These are phyloP conservation scores for Wilhelminamyces savonicus DNA, from an alignment of 805 yeast genomes.

Conservation along the genomic window DNA sequence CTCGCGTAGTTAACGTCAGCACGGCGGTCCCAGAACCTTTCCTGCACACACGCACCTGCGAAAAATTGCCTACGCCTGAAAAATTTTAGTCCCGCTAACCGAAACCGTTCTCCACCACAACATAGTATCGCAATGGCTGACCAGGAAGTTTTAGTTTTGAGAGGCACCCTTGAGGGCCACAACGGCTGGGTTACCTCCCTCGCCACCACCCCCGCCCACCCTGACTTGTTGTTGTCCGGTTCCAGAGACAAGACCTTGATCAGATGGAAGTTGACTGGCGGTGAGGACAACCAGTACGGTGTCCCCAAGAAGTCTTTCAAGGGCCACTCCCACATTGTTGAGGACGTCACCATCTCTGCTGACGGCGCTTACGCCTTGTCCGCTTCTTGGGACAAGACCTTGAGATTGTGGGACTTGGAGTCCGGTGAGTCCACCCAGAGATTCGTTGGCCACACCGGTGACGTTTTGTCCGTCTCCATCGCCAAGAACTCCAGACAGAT, in stretches of 20 bases:
- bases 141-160: conserved; percentile 96
- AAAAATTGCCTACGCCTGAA: conserved; percentile 2
- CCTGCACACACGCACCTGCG: not conserved
- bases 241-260: conserved; percentile 98
- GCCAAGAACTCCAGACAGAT: conserved; percentile 95
- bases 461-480: conserved; percentile 95
- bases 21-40: conserved; percentile 2
- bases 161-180: conserved; percentile 97
- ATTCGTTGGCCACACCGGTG: conserved; percentile 97
- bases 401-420: conserved; percentile 96
- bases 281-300: conserved; percentile 91
- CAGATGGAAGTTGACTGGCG: conserved; percentile 95
- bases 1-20: conserved; percentile 18
- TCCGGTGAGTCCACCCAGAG: conserved; percentile 91
- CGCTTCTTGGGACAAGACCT: conserved; percentile 99
- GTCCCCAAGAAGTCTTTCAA: conserved; percentile 94
- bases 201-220: conserved; percentile 97
- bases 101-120: conserved; percentile 1
- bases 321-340: conserved; percentile 99
- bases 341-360: conserved; percentile 95
- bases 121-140: conserved; percentile 49
- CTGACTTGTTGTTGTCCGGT: conserved; percentile 96
- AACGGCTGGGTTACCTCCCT: conserved; percentile 92
- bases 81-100: conserved; percentile 1
- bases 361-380: conserved; percentile 98